Percentiles rank a stretch among this genome's conserved stretches.
These are phyloP conservation scores for Wickerhamomyces chaumierensis DNA, from an alignment of 805 yeast species.

Conservation along the genomic window DNA sequence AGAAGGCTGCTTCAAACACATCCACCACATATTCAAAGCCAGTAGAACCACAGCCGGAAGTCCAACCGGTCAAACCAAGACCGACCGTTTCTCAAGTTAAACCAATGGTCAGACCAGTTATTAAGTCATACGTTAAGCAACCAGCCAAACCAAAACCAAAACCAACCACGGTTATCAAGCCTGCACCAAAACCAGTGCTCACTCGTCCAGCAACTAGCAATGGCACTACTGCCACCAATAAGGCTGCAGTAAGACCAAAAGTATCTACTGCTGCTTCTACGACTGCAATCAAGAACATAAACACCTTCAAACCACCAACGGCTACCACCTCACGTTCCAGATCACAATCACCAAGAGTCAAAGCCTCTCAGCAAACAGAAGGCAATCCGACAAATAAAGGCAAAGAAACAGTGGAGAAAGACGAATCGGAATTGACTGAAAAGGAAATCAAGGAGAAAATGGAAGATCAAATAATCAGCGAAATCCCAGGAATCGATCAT, in stretches of 20 bases:
- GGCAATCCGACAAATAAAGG: slow-evolving; percentile 1
- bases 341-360: slow-evolving; percentile 12
- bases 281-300: too few relatives aligned
- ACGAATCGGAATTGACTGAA: slow-evolving; percentile 17
- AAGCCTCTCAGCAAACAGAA: not conserved
- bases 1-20: too few relatives aligned
- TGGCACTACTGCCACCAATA: slow-evolving; percentile 1
- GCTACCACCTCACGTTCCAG: slow-evolving; percentile 6
- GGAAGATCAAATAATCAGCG: slow-evolving; percentile 23
- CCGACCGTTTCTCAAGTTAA: not conserved
- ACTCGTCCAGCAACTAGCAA: slow-evolving; percentile 2
- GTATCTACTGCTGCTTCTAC: too few relatives aligned
- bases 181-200: slow-evolving; percentile 1
- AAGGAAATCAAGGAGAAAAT: slow-evolving; percentile 19
- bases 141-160: slow-evolving; percentile 4
- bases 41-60: not conserved
- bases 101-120: not conserved
- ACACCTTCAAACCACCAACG: not conserved
- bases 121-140: not conserved
- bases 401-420: not conserved
- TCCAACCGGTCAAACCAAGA: not conserved
- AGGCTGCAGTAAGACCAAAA: slow-evolving; percentile 6
- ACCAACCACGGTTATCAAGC: not conserved
- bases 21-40: not conserved
- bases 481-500: slow-evolving; percentile 61